Conservation (phyloP, 2,329 filamentous ascomycete genomes). For the Paraphaeosphaeria minitans region DNA sequence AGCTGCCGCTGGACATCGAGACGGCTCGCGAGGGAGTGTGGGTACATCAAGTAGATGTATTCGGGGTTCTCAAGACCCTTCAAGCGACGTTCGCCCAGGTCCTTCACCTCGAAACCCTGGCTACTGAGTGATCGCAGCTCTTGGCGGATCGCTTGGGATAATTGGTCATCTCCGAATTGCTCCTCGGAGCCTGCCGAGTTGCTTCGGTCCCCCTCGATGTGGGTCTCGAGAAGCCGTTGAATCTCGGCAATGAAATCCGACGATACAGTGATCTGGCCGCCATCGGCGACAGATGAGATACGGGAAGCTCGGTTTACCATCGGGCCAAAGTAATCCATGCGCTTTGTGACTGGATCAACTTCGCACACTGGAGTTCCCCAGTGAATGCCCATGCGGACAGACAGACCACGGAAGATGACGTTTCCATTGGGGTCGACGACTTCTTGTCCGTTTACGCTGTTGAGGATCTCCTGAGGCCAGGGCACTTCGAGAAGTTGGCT, state of each 20-base stretch:
- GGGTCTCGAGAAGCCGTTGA: slow-evolving; percentile 85
- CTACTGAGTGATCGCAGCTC: slow-evolving; percentile 86
- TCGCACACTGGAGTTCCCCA: slow-evolving; percentile 95
- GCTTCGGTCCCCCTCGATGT: slow-evolving; percentile 79
- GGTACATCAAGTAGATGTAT: slow-evolving; percentile 93
- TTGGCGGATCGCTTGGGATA: slow-evolving; percentile 78
- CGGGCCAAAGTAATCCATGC: slow-evolving; percentile 99
- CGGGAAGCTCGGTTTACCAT: slow-evolving; percentile 98
- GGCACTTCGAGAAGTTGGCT: slow-evolving; percentile 82
- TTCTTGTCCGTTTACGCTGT: slow-evolving; percentile 82
- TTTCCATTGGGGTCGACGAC: slow-evolving; percentile 82
- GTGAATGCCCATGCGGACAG: slow-evolving; percentile 96
- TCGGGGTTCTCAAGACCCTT: slow-evolving; percentile 98
- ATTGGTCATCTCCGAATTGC: slow-evolving; percentile 73
- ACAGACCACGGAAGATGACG: slow-evolving; percentile 90
- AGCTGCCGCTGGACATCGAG: slow-evolving; percentile 69
- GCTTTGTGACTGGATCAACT: slow-evolving; percentile 90
- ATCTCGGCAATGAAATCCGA: slow-evolving; percentile 97
- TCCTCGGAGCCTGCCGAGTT: slow-evolving; percentile 74
- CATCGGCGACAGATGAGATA: slow-evolving; percentile 92
- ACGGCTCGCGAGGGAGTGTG: slow-evolving; percentile 82
- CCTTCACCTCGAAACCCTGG: slow-evolving; percentile 95
- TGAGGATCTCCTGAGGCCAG: slow-evolving; percentile 93
- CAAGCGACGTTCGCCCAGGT: slow-evolving; percentile 90
- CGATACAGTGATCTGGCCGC: slow-evolving; percentile 94